phyloP scores from a whole-genome alignment of 495 filamentous ascomycete genomes.

The Aspergillus bertholletiae region DNA sequence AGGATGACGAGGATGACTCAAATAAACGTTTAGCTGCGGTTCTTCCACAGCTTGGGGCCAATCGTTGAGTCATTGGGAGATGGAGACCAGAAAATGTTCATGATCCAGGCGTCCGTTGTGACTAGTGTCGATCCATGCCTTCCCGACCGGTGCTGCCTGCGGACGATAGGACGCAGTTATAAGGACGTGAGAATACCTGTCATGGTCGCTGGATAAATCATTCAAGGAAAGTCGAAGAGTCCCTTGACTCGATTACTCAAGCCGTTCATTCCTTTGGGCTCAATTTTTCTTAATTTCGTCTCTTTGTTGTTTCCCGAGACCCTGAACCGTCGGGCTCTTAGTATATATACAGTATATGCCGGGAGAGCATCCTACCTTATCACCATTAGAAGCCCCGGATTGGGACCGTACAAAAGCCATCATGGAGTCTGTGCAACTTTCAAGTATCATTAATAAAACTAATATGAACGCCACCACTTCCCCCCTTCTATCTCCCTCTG shows the following conservation, averaged over 20 bases:
- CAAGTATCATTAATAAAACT: constrained; percentile 22
- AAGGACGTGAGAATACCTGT: neutral
- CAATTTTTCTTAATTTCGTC: constrained; percentile 1
- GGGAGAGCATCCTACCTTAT: neutral
- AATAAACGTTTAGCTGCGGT: neutral
- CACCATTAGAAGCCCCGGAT: no score
- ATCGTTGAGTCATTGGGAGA: neutral
- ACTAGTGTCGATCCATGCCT: no score
- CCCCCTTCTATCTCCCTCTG: constrained; percentile 16
- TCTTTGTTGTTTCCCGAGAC: neutral
- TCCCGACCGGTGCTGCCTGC: neutral
- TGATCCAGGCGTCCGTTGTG: no score
- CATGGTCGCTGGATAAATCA: neutral
- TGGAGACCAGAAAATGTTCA: no score
- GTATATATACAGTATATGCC: neutral
- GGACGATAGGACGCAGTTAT: no score
- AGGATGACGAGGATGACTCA: no score
- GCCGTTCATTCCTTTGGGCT: constrained; percentile 8
- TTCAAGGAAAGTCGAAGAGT: neutral
- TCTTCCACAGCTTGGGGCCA: neutral
- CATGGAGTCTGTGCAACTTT: neutral
- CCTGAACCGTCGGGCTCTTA: no score
- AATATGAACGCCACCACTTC: constrained; percentile 11
- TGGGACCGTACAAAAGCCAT: neutral
- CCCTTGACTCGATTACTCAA: neutral